Base-by-base conservation (phyloP, 371 early-diverging fungal species). In the Mortierella sp. region DNA sequence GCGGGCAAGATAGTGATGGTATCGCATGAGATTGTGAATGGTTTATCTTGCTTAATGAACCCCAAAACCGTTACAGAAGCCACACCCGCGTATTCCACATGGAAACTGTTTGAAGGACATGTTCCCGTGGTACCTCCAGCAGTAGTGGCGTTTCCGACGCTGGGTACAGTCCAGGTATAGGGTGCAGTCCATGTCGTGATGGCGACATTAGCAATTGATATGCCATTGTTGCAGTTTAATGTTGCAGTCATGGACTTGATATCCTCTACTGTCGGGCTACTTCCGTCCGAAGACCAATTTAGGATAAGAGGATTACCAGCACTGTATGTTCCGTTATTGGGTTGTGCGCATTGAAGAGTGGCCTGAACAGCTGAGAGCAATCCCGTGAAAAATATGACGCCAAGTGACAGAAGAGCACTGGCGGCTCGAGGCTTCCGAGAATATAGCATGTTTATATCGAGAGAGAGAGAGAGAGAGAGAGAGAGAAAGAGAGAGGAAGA, bases 131-230 rank as follows among this genome's bases (percentile, higher is more conserved):
- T 72, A 0, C 78, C 78, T n/a, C 78, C 78, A 19, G 66, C 59
- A 9, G 53, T 52, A 3, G 73, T 72, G 13, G 78, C 73, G 33
- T 72, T 77, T 38, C 73, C 72, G 36, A 77, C 70, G 38, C 57
- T 65, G 16, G 77, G 77, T 7, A 72, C 63, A 4, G 52, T 52
- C 69, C 70, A 69, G 36, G 19, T 57, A 28, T 13, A 19, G 11
- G 78, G 45, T 2, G 16, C 28, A 2, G 43, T 11, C 52, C 41
- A 65, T 22, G 28, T 41, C 9, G 69, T 38, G 47, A 67, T 67
- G 3, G 55, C 15, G 15, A 67, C 41, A 8, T 58, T 53, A 4
- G 58, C 50, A 22, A 72, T 63, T 16, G 45, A 11, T 9, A 32
- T 50, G 9, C 65, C 72, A 9, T 22, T 3, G 62, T 69, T 45